Percentiles rank a stretch among this genome's conserved stretches.
Evolutionary conservation across 2,329 filamentous ascomycete genomes (phyloP).

Genomic region (Talaromyces sp.): DNA sequence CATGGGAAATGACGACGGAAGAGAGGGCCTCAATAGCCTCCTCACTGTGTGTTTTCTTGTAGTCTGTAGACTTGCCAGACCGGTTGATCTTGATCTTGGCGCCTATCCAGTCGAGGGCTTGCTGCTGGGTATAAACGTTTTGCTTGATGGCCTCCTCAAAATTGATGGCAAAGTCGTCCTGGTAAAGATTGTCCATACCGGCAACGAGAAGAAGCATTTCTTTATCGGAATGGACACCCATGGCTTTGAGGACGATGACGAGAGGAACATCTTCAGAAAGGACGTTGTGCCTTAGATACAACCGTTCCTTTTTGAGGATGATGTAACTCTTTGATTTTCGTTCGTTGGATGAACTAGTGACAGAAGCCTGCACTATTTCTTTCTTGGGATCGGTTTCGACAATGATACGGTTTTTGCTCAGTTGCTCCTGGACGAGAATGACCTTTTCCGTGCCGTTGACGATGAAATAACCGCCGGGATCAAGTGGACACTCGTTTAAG

Average conservation of each 20-base stretch:
- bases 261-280: constrained; percentile 92
- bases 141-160: constrained; percentile 86
- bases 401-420: constrained; percentile 98
- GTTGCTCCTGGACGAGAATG: constrained; percentile 94
- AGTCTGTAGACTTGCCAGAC: constrained; percentile 47
- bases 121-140: constrained; percentile 86
- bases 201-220: constrained; percentile 91
- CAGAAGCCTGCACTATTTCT: constrained; percentile 87
- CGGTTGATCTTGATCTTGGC: constrained; percentile 81
- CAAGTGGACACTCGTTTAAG: constrained; percentile 91
- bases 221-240: constrained; percentile 89
- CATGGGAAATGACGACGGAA: constrained; percentile 90
- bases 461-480: constrained; percentile 97
- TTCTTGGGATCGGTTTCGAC: constrained; percentile 92
- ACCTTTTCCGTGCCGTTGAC: constrained; percentile 98
- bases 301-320: constrained; percentile 84
- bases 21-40: constrained; percentile 90
- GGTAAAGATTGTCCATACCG: constrained; percentile 80
- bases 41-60: constrained; percentile 76
- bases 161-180: constrained; percentile 92
- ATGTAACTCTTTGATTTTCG: constrained; percentile 98
- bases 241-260: constrained; percentile 84
- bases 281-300: constrained; percentile 88
- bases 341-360: constrained; percentile 96
- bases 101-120: constrained; percentile 90